Evolutionary conservation across 2,329 filamentous ascomycete species (phyloP).

Genomic region (Lecanicillium sp.): DNA sequence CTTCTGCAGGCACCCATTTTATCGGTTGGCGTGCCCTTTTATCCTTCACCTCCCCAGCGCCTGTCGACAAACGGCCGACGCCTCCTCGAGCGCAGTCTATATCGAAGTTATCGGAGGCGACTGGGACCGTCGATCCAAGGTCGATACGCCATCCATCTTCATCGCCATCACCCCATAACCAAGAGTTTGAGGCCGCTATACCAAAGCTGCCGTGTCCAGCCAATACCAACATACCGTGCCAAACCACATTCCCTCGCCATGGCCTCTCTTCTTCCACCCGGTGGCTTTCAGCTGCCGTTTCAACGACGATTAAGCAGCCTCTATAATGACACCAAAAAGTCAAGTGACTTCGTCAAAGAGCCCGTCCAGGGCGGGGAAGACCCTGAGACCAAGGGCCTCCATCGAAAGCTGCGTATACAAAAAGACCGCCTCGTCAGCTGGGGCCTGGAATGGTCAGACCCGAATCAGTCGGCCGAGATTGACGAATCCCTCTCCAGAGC

Average conservation of each 20-base stretch:
- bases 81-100: no score
- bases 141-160: no score
- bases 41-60: no score
- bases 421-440: slow-evolving; percentile 72
- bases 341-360: slow-evolving; percentile 64
- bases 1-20: no score
- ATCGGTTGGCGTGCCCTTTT: no score
- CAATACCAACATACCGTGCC: no score
- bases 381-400: slow-evolving; percentile 63
- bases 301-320: slow-evolving; percentile 61
- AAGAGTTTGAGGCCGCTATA: no score
- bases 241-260: slow-evolving; percentile 24
- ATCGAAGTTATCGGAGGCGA: no score
- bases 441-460: slow-evolving; percentile 76
- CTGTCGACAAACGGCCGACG: no score
- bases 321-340: slow-evolving; percentile 76
- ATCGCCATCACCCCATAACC: no score
- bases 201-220: no score
- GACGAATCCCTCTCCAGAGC: slow-evolving; percentile 63
- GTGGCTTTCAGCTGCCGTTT: slow-evolving; percentile 48
- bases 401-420: slow-evolving; percentile 72
- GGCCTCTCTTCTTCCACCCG: slow-evolving; percentile 43
- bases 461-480: slow-evolving; percentile 61
- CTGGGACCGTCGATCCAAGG: no score
- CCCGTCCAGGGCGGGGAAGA: slow-evolving; percentile 54